phyloP scores from a whole-genome alignment of 164 flowering plant genomes.

The Brasenia schreberi region DNA sequence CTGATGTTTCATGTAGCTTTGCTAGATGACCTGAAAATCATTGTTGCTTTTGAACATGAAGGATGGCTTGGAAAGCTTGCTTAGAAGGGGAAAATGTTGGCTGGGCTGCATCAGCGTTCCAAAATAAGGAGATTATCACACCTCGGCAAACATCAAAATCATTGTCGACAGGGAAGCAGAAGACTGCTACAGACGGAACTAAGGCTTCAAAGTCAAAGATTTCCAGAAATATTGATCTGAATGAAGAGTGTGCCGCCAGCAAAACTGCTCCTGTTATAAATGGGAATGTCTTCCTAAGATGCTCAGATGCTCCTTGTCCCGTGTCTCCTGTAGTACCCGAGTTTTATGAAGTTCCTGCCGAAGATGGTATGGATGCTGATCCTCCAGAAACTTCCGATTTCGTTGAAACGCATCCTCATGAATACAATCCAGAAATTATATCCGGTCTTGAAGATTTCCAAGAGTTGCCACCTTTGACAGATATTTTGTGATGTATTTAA shows the following conservation, averaged over 20 bases:
- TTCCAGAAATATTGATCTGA: constrained; percentile 19
- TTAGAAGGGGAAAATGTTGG: constrained; percentile 27
- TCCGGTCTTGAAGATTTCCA: constrained; percentile 39
- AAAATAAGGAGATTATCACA: constrained; percentile 19
- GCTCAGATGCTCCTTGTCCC: constrained; percentile 14
- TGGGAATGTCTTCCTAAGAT: constrained; percentile 5
- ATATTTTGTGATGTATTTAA: constrained; percentile 11
- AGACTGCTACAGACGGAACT: constrained; percentile 33
- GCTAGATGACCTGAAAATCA: neutral
- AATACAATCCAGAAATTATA: constrained; percentile 23
- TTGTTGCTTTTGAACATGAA: constrained; percentile 9
- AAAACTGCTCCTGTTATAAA: constrained; percentile 10
- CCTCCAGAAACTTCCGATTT: constrained; percentile 10
- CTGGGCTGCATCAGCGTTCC: constrained; percentile 50
- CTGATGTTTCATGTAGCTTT: neutral
- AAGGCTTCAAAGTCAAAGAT: constrained; percentile 46
- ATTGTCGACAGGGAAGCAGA: constrained; percentile 56
- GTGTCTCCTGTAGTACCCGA: neutral
- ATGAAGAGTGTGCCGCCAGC: constrained; percentile 13
- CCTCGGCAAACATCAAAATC: constrained; percentile 29
- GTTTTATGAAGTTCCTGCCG: too few species aligned
- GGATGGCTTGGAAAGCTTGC: constrained; percentile 40
- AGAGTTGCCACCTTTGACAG: constrained; percentile 22
- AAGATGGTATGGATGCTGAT: too few species aligned
- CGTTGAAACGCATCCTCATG: constrained; percentile 15